A percentile compares a stretch with the other conserved stretches of the same genome.
phyloP scores from a whole-genome alignment of 2,329 filamentous ascomycete genomes.

The Diatrype stigma region DNA sequence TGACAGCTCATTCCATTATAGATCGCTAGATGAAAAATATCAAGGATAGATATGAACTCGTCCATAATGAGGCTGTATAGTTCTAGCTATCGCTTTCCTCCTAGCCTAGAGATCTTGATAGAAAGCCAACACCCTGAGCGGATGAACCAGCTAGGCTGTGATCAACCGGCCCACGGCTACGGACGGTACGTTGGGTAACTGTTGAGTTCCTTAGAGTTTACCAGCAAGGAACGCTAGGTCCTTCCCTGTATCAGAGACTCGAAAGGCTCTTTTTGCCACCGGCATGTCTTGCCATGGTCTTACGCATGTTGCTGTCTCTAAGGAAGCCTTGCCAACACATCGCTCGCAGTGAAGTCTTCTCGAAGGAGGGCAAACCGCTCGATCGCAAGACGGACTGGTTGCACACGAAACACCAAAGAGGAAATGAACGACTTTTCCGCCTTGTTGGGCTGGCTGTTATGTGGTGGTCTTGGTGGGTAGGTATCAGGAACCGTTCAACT shows the following conservation, averaged over 20 bases:
- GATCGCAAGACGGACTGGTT: no score
- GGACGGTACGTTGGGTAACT: neutral
- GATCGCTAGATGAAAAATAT: neutral
- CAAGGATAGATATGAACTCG: neutral
- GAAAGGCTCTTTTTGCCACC: neutral
- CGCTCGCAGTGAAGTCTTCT: neutral
- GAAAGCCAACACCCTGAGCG: no score
- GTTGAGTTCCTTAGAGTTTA: neutral
- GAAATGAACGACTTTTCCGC: no score
- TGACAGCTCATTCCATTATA: neutral
- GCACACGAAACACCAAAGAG: no score
- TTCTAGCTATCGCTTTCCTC: neutral
- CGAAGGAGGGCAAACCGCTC: neutral
- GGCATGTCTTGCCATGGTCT: neutral
- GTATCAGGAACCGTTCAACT: neutral
- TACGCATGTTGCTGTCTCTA: no score
- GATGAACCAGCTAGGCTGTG: no score
- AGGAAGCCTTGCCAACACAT: neutral
- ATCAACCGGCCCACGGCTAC: neutral
- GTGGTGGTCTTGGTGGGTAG: neutral
- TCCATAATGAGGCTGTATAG: neutral
- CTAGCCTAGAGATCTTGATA: no score
- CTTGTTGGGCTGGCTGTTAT: neutral
- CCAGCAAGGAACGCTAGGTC: neutral
- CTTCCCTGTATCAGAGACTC: neutral